Evolutionary conservation across 129 eudicot genomes (phyloP), one percentile per base, ranked within the genome.

Genomic region (Mikania micrantha): DNA sequence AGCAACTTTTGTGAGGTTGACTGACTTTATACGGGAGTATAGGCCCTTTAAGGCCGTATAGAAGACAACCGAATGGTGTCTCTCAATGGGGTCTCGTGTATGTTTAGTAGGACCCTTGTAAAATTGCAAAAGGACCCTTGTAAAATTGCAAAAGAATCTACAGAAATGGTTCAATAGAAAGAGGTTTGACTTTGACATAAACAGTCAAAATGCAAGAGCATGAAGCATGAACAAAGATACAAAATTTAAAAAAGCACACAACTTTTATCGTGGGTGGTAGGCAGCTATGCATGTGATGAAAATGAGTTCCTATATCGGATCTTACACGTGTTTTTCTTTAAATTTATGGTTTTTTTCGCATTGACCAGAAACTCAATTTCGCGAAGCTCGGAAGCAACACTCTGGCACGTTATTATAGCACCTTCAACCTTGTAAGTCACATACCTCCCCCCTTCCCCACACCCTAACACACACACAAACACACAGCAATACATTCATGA

Each of bases 311-410:
- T 61, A 15, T 9, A 49, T 74, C 15, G 13, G 24, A 64, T 64
- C 72, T 12, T 74, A 47, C 15, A 39, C 12, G 12, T 38, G 59
- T 48, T 17, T 29, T 66, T 32, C 47, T 45, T 21, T 54, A 31
- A 36, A 3, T 42, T 9, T 22, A 8, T 29, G 8, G 60, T 53
- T 42, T 47, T 60, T 47, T 58, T 52, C 27, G 58, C 68, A 72
- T 20, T 29, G 66, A 76, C 15, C 86, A 93, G 96, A 84, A 81
- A 71, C 89, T 88, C 76, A 88, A 88, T 72, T 63, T 93, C 67
- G 79, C 86, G 19, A 88, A 79, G 76, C 90, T 93, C 11, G 96
- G 98, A 63, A 82, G 82, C 48, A 69, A 75, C 82, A 84, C 96
- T 16, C 70, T 93, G 45, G 79, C 95, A 85, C 84, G 96, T 84